Conservation (phyloP, 345 rosid species). For the Salix dunnii region DNA sequence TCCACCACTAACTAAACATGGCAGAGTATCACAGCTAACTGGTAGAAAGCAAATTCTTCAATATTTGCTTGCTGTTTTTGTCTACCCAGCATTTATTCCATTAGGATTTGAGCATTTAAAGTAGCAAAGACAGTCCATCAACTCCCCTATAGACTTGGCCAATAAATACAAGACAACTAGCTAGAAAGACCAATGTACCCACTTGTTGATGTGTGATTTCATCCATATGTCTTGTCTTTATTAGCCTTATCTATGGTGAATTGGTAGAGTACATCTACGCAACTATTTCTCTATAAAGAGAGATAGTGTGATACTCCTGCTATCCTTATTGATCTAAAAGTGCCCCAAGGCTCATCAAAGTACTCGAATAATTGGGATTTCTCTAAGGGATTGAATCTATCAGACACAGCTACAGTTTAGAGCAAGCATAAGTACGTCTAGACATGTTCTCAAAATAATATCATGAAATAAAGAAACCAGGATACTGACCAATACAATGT, state of each 20-base stretch:
- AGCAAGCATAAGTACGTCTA: background rate
- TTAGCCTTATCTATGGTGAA: background rate
- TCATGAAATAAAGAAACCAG: constrained; percentile 16
- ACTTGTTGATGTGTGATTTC: background rate
- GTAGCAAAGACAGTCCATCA: background rate
- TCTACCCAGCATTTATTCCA: background rate
- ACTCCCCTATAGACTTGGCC: background rate
- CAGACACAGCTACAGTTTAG: background rate
- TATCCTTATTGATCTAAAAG: background rate
- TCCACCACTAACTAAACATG: background rate
- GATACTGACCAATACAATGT: constrained; percentile 80
- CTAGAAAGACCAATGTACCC: background rate
- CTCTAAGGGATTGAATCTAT: background rate
- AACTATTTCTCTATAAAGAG: background rate
- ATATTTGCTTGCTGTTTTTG: background rate
- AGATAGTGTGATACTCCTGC: background rate
- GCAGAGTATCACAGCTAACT: background rate
- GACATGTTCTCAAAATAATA: background rate
- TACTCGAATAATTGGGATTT: background rate
- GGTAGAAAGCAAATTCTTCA: background rate
- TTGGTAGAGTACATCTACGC: background rate
- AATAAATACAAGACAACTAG: background rate
- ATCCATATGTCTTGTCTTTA: background rate
- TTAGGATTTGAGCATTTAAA: background rate
- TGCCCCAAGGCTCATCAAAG: background rate